Evolutionary conservation across 306 rosid genomes (phyloP), one percentile per base, ranked within the genome.

Genomic region (Ceratonia siliqua): DNA sequence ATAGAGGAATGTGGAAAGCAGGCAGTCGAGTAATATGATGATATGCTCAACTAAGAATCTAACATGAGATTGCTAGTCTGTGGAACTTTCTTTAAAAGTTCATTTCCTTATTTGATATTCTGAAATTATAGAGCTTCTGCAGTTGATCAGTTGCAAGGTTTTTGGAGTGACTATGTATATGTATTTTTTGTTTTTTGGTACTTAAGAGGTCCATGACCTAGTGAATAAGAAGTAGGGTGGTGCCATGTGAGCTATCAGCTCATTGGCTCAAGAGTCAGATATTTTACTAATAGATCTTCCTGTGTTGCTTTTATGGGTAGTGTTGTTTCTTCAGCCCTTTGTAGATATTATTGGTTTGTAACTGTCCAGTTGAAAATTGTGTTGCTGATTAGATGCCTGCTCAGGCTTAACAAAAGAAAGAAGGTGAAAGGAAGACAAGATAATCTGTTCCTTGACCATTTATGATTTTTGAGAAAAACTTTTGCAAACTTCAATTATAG

Each of bases 341-440:
- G 24, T 53, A 25, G 75, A 52, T 76, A 35, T 45, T 63, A 7
- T 41, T 41, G 38, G 61, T 38, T 62, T 73, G 20, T 21, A 42
- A 65, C 68, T 56, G 64, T 58, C 39, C 9, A 48, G 18, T 54
- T 62, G 69, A 62, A 80, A 62, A 20, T 52, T 68, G 55, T 59
- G 20, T 62, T 21, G 22, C 68, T 70, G 54, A 42, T 70, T 41
- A 15, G 6, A 25, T 70, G 57, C 64, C 50, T 69, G 54, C 70
- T 48, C 20, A 22, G n/a, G 63, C 30, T 50, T 30, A 74, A 48
- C 69, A 39, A 35, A 14, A 14, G 24, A 21, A 14, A 74, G 74
- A 25, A 53, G 42, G 65, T 35, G 39, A 61, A 28, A 36, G 38
- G 66, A 13, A 54, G 48, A 62, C 28, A 41, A 42, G 42, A 32